Evolutionary conservation across 768 basidiomycete genomes (phyloP).

Genomic region (Suillus brevipes): DNA sequence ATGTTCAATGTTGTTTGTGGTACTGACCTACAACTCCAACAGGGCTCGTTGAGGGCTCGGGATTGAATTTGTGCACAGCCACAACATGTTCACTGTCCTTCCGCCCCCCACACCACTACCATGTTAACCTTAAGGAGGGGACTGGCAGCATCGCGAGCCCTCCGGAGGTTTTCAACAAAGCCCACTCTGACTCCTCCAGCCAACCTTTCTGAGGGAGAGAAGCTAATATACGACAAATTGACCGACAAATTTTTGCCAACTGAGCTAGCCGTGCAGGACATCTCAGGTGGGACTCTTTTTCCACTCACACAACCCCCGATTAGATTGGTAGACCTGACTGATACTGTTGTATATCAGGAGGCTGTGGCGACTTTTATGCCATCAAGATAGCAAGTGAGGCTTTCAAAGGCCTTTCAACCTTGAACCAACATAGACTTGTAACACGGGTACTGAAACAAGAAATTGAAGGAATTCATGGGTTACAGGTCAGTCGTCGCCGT

Average conservation of each 20-base stretch:
- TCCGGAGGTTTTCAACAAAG: constrained; percentile 33
- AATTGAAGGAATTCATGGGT: constrained; percentile 87
- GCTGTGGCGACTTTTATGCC: constrained; percentile 96
- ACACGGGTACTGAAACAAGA: constrained; percentile 85
- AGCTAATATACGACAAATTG: constrained; percentile 70
- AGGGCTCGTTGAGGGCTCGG: too few species aligned
- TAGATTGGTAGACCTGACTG: constrained; percentile 4
- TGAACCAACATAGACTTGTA: constrained; percentile 94
- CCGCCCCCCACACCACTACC: constrained; percentile 16
- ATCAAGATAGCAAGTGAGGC: constrained; percentile 82
- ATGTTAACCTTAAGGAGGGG: constrained; percentile 39
- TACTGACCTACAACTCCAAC: not conserved
- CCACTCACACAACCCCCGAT: constrained; percentile 1
- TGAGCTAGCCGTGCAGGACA: constrained; percentile 84
- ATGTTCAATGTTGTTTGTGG: not conserved
- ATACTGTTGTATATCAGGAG: constrained; percentile 53
- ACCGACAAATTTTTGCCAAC: constrained; percentile 74
- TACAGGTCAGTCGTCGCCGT: constrained; percentile 65
- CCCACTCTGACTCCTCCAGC: constrained; percentile 27
- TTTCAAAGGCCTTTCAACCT: constrained; percentile 82
- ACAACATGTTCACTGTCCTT: not conserved
- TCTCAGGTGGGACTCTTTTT: constrained; percentile 71
- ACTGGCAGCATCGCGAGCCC: constrained; percentile 25
- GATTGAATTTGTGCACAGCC: not conserved
- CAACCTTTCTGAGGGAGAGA: constrained; percentile 60